These are phyloP conservation scores for Lepidium sativum DNA, from an alignment of 345 rosid species.

Conservation along the genomic window DNA sequence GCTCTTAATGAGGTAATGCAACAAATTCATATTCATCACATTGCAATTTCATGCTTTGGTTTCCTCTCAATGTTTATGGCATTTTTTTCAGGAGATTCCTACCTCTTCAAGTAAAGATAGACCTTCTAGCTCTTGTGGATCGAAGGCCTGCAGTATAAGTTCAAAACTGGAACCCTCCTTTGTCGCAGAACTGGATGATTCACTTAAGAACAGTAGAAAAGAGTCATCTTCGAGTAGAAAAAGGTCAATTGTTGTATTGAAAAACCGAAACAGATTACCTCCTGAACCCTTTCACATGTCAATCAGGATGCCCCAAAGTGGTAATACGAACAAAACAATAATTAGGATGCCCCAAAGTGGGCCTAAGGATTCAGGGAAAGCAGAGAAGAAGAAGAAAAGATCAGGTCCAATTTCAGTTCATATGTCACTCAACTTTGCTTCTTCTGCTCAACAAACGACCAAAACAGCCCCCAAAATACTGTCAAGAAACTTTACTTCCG, in stretches of 20 bases:
- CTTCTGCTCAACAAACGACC: constrained; percentile 22
- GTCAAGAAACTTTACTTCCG: constrained; percentile 27
- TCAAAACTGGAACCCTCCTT: constrained; percentile 2
- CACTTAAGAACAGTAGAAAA: constrained; percentile 1
- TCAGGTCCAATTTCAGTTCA: constrained; percentile 31
- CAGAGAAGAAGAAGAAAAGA: constrained; percentile 29
- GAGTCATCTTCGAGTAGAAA: constrained; percentile 11
- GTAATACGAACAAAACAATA: not conserved
- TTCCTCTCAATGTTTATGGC: constrained; percentile 16
- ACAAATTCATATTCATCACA: not conserved
- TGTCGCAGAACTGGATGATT: not conserved
- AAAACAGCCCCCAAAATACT: constrained; percentile 30
- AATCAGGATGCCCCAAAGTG: not conserved
- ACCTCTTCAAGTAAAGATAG: constrained; percentile 35
- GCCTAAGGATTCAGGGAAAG: constrained; percentile 3
- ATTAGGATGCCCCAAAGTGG: not conserved
- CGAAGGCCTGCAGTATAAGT: not conserved
- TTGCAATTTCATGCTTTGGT: constrained; percentile 3
- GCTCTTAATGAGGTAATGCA: constrained; percentile 32
- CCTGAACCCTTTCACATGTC: not conserved
- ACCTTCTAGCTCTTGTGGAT: constrained; percentile 21
- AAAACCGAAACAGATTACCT: constrained; percentile 9
- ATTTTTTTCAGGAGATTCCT: constrained; percentile 22
- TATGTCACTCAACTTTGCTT: constrained; percentile 42
- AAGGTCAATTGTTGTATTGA: not conserved